Evolutionary conservation across 2,329 filamentous ascomycete species (phyloP).

Genomic region (Tympanopsis confertula): DNA sequence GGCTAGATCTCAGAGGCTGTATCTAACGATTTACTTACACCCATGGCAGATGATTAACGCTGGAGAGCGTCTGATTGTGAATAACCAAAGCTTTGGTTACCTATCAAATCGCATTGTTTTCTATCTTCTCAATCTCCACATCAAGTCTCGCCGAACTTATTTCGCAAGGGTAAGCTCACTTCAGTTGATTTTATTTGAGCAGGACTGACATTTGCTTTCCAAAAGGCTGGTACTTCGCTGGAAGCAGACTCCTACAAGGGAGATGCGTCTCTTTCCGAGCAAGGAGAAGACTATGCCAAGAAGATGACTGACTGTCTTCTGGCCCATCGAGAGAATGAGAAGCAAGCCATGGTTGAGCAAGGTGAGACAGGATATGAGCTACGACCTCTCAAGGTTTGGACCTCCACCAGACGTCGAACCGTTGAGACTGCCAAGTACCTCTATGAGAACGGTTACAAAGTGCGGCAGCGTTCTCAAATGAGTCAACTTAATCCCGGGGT

Average conservation of each 20-base stretch:
- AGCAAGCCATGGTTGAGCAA: constrained; percentile 42
- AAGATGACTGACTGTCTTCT: constrained; percentile 57
- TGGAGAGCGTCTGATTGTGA: constrained; percentile 81
- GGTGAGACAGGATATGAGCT: constrained; percentile 48
- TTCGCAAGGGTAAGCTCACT: constrained; percentile 36
- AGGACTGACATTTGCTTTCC: not conserved
- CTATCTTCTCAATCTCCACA: constrained; percentile 78
- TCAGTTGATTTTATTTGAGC: not conserved
- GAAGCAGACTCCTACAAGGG: constrained; percentile 62
- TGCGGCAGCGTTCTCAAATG: constrained; percentile 62
- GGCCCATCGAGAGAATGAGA: constrained; percentile 53
- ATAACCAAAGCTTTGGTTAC: constrained; percentile 94
- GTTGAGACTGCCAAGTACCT: constrained; percentile 58
- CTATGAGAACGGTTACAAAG: constrained; percentile 48
- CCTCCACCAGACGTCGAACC: constrained; percentile 57
- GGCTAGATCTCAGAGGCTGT: no score
- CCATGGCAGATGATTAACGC: constrained; percentile 65
- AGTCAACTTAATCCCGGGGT: constrained; percentile 66
- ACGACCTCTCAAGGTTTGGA: constrained; percentile 62
- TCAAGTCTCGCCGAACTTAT: constrained; percentile 62
- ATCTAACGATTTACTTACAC: no score
- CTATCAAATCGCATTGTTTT: constrained; percentile 95
- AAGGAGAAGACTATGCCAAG: constrained; percentile 54
- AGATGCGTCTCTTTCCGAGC: constrained; percentile 51
- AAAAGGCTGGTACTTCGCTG: constrained; percentile 47